Percentiles rank a stretch among this genome's conserved stretches.
These are phyloP conservation scores for Thermomucor indicae-seudaticae DNA, from an alignment of 371 early-diverging fungal genomes.

Conservation along the genomic window DNA sequence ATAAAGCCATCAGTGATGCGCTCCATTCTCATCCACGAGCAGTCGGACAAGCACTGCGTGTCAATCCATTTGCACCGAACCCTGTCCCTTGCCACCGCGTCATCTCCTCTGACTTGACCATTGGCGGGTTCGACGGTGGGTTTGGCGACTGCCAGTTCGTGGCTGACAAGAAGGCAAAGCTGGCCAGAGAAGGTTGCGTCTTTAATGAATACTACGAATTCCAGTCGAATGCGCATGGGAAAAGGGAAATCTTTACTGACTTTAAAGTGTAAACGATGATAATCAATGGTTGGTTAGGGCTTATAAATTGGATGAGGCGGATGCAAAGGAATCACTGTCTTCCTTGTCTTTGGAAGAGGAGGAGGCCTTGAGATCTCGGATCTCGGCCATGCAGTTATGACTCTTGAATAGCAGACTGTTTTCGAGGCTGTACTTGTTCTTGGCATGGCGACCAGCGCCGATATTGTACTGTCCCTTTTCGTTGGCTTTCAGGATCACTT, in stretches of 20 bases:
- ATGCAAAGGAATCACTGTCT: constrained; percentile 5
- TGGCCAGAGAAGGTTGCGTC: constrained; percentile 61
- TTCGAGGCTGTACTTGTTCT: constrained; percentile 32
- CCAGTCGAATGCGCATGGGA: constrained; percentile 38
- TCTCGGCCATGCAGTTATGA: constrained; percentile 23
- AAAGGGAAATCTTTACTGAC: constrained; percentile 40
- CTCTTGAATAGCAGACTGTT: constrained; percentile 25
- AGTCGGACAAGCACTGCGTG: constrained; percentile 71
- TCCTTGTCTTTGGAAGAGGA: neutral
- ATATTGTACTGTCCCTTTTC: constrained; percentile 18
- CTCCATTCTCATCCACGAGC: constrained; percentile 65
- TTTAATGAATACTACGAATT: constrained; percentile 61
- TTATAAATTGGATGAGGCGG: neutral
- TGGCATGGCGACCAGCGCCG: constrained; percentile 21
- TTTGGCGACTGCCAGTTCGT: constrained; percentile 55
- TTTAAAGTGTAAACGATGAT: constrained; percentile 37
- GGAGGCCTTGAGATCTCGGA: constrained; percentile 3
- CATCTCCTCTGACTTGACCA: constrained; percentile 56
- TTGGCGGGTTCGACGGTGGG: constrained; percentile 77
- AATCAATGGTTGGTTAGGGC: too few relatives aligned
- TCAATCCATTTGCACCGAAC: constrained; percentile 74
- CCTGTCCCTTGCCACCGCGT: constrained; percentile 85
- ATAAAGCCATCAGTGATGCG: constrained; percentile 68
- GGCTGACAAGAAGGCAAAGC: constrained; percentile 65
- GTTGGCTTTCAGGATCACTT: constrained; percentile 14